Percentiles rank a stretch among this genome's conserved stretches.
Conservation (phyloP, 164 flowering plant species). For the Sedum album region DNA sequence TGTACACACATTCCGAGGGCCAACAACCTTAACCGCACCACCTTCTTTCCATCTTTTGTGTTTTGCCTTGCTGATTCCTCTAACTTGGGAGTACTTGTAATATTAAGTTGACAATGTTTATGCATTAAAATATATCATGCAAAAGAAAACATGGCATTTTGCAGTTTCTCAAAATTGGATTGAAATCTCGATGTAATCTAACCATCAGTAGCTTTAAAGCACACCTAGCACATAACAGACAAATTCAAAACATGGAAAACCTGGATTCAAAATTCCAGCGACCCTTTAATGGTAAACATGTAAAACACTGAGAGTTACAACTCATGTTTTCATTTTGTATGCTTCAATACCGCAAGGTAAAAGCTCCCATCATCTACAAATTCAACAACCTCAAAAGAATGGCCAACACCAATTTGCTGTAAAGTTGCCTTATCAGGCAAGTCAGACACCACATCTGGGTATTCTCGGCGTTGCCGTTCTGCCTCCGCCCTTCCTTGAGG, state of each 20-base stretch:
- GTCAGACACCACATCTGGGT: conserved; percentile 56
- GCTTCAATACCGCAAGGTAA: conserved; percentile 70
- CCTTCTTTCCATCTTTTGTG: no score
- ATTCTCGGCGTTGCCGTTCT: conserved; percentile 44
- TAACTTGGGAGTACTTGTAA: no score
- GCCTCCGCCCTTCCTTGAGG: conserved; percentile 57
- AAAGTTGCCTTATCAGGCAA: conserved; percentile 53
- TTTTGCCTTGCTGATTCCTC: no score
- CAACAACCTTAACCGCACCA: no score
- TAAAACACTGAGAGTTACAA: background rate
- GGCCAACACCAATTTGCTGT: conserved; percentile 37
- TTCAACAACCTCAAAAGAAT: conserved; percentile 49
- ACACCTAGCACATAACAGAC: no score
- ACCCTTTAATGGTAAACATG: background rate
- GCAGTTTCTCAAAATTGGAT: no score
- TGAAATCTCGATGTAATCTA: no score
- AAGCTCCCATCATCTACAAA: conserved; percentile 59
- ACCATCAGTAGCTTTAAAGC: no score
- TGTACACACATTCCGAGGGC: no score
- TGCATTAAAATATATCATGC: no score
- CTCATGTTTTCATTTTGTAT: conserved; percentile 10
- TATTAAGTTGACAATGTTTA: no score
- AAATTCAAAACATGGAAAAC: background rate
- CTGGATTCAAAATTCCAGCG: background rate
- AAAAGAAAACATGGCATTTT: no score